These are phyloP conservation scores for Bipolaris bicolor DNA, from an alignment of 2,329 filamentous ascomycete species.

Conservation along the genomic window DNA sequence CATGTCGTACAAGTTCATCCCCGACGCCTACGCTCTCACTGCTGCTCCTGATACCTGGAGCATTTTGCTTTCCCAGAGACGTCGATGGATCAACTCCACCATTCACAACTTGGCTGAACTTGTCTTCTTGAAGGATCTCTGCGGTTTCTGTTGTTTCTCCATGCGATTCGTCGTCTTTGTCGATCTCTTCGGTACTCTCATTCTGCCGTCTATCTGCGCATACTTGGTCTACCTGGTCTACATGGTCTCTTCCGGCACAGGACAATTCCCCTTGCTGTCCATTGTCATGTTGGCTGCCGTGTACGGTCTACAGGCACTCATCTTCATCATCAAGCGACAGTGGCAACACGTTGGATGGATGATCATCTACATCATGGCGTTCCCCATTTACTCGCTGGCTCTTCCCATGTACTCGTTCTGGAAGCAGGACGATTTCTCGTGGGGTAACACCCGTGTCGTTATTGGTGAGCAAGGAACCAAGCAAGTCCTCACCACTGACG, in stretches of 20 bases:
- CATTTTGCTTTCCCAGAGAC: slow-evolving; percentile 93
- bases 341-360: slow-evolving; percentile 99
- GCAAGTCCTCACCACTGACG: slow-evolving; percentile 81
- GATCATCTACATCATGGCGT: slow-evolving; percentile 97
- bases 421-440: slow-evolving; percentile 98
- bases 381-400: slow-evolving; percentile 89
- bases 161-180: slow-evolving; percentile 98
- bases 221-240: slow-evolving; percentile 92
- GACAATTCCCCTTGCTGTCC: slow-evolving; percentile 84
- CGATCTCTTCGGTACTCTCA: slow-evolving; percentile 89
- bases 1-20: slow-evolving; percentile 96
- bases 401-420: slow-evolving; percentile 98
- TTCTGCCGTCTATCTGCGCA: slow-evolving; percentile 84
- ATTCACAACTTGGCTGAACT: slow-evolving; percentile 95
- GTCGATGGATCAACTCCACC: slow-evolving; percentile 99
- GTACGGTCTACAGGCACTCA: slow-evolving; percentile 93
- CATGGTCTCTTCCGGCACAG: slow-evolving; percentile 68
- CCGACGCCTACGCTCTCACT: slow-evolving; percentile 90
- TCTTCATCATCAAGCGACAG: slow-evolving; percentile 95
- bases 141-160: slow-evolving; percentile 97
- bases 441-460: slow-evolving; percentile 98
- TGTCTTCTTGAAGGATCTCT: slow-evolving; percentile 89
- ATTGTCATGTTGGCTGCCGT: slow-evolving; percentile 88
- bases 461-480: slow-evolving; percentile 92
- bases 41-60: slow-evolving; percentile 94